Evolutionary conservation across 2,329 filamentous ascomycete species (phyloP), one percentile per base, ranked within the genome.

Genomic region (Periconia digitata): DNA sequence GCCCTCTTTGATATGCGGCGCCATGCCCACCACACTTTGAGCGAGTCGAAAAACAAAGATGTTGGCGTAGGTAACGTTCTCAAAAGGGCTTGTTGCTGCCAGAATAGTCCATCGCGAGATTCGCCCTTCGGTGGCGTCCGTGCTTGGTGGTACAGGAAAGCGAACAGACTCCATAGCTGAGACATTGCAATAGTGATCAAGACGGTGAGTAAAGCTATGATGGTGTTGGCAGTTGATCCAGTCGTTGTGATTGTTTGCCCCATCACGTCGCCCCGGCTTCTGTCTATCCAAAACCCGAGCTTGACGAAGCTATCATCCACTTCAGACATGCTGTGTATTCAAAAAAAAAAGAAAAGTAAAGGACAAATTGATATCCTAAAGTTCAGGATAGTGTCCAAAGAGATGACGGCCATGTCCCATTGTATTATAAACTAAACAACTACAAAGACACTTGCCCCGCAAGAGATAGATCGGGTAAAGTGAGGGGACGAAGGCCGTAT

Each of bases 21-120:
- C 54, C 54, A 55, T 3, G 18, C 18, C 44, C 43, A 55, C 36
- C 32, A 53, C 8, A 57, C 22, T 41, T 57, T 57, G 15, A 51
- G 5, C 3, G 23, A 44, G 23, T 57, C 54, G 4, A 50, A 46
- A 2, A 57, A 18, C 2, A 53, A 32, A 20, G 52, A 41, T 12
- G 35, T 46, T 15, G 54, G 52, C 17, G 52, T 45, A 3, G 52
- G 54, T 18, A 48, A 34, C 2, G 49, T 57, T 5, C 52, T 34
- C 2, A 57, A 36, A 0, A 57, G 35, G 6, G 43, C 54, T 27
- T 57, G 54, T 24, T 55, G 54, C 34, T 57, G 52, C 22, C 43
- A 27, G 24, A 47, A 57, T 1, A 57, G 46, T 2, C 42, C 54
- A 49, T 57, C 52, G 15, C 38, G 18, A 16, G 47, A 47, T 2